Evolutionary conservation across 2,329 filamentous ascomycete genomes (phyloP).

Genomic region (Graphilbum fragrans): DNA sequence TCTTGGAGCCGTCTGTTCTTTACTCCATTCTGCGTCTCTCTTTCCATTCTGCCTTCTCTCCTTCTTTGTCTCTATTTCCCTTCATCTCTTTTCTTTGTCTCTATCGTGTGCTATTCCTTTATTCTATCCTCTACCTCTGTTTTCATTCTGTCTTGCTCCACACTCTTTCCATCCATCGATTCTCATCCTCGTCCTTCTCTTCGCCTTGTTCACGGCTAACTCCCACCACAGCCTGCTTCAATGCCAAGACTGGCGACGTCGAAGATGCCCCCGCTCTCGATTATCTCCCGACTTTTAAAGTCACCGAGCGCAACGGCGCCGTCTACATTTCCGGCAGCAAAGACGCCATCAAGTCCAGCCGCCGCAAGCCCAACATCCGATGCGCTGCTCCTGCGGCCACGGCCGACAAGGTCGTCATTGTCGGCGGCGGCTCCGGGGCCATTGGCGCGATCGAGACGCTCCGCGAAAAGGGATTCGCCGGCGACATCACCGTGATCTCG

Average conservation of each 20-base stretch:
- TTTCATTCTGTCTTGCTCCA: no score
- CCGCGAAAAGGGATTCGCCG: slow-evolving; percentile 68
- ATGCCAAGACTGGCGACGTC: slow-evolving; percentile 76
- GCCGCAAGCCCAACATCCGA: slow-evolving; percentile 61
- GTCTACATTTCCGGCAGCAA: slow-evolving; percentile 80
- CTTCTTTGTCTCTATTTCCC: neutral
- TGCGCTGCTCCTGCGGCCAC: slow-evolving; percentile 44
- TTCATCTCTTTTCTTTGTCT: neutral
- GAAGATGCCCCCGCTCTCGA: slow-evolving; percentile 91
- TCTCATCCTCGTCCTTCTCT: no score
- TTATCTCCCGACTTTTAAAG: slow-evolving; percentile 68
- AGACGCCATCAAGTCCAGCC: slow-evolving; percentile 61
- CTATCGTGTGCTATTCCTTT: neutral
- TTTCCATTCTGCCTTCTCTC: neutral
- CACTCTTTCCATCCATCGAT: no score
- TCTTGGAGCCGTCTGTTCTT: neutral
- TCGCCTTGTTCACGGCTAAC: neutral
- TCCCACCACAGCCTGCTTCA: slow-evolving; percentile 60
- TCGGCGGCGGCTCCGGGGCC: slow-evolving; percentile 78
- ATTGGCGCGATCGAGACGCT: slow-evolving; percentile 74
- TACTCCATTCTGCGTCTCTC: neutral
- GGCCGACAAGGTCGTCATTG: slow-evolving; percentile 53
- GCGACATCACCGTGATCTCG: slow-evolving; percentile 70
- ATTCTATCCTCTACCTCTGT: neutral
- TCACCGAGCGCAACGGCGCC: slow-evolving; percentile 68